phyloP scores from a whole-genome alignment of 176 grass and related monocot species.

The Zoysia pacifica region DNA sequence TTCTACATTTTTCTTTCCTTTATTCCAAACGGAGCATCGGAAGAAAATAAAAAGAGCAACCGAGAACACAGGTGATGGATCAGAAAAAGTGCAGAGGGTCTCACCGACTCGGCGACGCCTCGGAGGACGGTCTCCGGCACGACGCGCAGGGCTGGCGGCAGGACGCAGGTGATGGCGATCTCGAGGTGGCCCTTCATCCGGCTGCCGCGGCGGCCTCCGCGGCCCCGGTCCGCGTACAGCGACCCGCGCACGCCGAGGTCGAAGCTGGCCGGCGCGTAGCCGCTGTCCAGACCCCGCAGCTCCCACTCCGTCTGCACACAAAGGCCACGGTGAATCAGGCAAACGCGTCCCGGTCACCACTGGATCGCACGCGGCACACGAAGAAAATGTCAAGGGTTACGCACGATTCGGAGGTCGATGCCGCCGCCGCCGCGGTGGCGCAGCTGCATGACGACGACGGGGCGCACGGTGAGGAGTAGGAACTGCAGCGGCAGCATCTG shows the following conservation, averaged over 20 bases:
- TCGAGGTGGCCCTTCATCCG: constrained; percentile 60
- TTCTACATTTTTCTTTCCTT: too few species aligned
- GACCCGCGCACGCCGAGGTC: constrained; percentile 59
- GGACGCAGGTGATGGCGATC: constrained; percentile 58
- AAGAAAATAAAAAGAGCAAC: not conserved
- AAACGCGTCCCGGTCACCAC: not conserved
- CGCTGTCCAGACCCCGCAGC: constrained; percentile 58
- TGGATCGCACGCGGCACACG: not conserved
- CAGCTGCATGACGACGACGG: constrained; percentile 78
- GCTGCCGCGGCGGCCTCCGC: constrained; percentile 18
- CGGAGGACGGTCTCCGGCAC: constrained; percentile 54
- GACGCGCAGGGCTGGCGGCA: constrained; percentile 54
- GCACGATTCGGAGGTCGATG: constrained; percentile 64
- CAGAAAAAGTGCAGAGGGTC: not conserved
- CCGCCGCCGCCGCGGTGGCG: constrained; percentile 43
- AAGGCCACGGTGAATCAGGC: not conserved
- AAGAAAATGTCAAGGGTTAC: not conserved
- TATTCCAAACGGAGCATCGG: too few species aligned
- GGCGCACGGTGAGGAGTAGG: constrained; percentile 70
- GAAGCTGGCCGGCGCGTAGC: constrained; percentile 54
- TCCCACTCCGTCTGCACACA: constrained; percentile 70
- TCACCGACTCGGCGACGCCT: constrained; percentile 58
- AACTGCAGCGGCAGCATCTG: constrained; percentile 82
- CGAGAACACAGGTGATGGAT: not conserved
- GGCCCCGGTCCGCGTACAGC: constrained; percentile 52